Base-by-base conservation (phyloP, 139 green algal species). In the Astrephomene gubernaculifera region DNA sequence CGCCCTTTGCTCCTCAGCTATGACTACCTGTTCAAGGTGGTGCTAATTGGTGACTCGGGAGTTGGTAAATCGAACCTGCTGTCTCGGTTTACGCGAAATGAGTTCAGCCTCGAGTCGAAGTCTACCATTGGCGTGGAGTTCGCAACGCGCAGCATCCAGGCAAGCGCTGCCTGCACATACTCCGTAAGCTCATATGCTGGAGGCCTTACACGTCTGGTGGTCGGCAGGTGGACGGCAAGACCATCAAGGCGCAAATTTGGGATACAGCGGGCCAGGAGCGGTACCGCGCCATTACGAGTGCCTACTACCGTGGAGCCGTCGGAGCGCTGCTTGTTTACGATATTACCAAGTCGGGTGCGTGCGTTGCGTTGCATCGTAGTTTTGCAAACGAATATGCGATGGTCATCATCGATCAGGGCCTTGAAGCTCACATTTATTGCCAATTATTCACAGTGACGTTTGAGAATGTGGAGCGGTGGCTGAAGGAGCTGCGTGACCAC, bases 221-320 rank as follows among this genome's bases (percentile, higher is more conserved):
- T 7, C 1, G 39, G 71, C 87, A 99, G 96, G 96, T 99, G 44
- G 97, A 99, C 71, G 94, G 94, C 71, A 99, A 99, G 90, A 99
- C 96, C 12, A 97, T 99, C 90, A 99, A 99, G 89, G 97, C 97
- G 39, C 97, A 99, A 88, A 99, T 99, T 67, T 99, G 97, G 97
- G 97, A 99, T 87, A 99, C 97, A 53, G 97, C 97, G 24, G 97
- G 97, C 27, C 97, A 99, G 87, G 97, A 99, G 87, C 90, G 97
- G 39, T 99, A 99, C 91, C 90, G 97, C 0, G 97, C 97, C 43
- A 99, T 99, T 89, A 99, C 97, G n/a, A 98, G 94, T 52, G 97
- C 97, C 2, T 99, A 99, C 91, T 99, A 99, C 92, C 90, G 97
- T 21, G 97, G 97, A 17, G 97, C 97, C 45, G 97, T 99, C 0